Conservation (phyloP, 108 stramenopile species). For the Conticribra weissflogii region DNA sequence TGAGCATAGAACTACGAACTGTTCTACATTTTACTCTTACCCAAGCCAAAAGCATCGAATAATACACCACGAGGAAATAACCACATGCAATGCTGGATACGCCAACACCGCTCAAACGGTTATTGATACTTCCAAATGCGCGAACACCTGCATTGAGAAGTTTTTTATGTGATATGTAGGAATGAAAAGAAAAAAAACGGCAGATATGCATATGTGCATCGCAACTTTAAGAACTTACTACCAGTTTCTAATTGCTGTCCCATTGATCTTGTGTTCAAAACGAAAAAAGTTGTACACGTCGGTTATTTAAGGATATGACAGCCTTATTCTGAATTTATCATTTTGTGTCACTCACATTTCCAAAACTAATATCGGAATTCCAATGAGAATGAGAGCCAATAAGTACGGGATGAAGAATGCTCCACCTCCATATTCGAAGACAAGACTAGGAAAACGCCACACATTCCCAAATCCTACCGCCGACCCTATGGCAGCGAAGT, state of each 20-base stretch:
- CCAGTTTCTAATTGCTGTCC: constrained; percentile 64
- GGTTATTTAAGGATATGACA: not conserved
- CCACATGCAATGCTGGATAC: constrained; percentile 46
- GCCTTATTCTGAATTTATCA: not conserved
- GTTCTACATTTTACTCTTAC: too few relatives aligned
- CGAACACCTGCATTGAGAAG: constrained; percentile 37
- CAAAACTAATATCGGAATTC: constrained; percentile 63
- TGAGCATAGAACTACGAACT: too few relatives aligned
- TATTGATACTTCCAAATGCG: constrained; percentile 64
- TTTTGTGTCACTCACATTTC: constrained; percentile 39
- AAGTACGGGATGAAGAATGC: constrained; percentile 73
- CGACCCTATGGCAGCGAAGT: constrained; percentile 2
- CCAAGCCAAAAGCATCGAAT: constrained; percentile 54
- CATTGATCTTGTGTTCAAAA: constrained; percentile 10
- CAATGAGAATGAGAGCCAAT: constrained; percentile 66
- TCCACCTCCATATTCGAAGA: constrained; percentile 67
- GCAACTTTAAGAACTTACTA: not conserved
- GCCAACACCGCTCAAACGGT: constrained; percentile 60
- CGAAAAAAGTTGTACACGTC: not conserved
- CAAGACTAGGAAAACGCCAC: constrained; percentile 78
- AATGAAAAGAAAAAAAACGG: not conserved
- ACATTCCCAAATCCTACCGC: constrained; percentile 74
- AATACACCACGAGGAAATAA: constrained; percentile 62
- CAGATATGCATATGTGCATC: not conserved
- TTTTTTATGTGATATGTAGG: not conserved